Percentiles rank a stretch among this genome's conserved stretches.
phyloP scores from a whole-genome alignment of 2,329 filamentous ascomycete species.

The Paraphoma sp. region DNA sequence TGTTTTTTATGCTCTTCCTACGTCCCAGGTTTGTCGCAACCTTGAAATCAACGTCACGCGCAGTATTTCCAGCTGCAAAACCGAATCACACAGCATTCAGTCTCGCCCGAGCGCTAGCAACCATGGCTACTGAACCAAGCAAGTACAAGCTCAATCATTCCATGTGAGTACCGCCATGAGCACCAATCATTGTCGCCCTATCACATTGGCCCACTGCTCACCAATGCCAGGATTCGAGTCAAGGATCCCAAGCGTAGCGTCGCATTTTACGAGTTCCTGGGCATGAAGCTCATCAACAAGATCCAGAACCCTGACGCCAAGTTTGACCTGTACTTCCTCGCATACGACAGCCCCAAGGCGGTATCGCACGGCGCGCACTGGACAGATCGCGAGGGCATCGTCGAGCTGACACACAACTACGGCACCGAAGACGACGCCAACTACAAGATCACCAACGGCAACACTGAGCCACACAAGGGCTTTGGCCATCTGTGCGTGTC shows the following conservation, averaged over 20 bases:
- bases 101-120: slow-evolving; percentile 48
- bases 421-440: slow-evolving; percentile 85
- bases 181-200: slow-evolving; percentile 1
- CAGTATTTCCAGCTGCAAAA: slow-evolving; percentile 12
- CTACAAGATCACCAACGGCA: slow-evolving; percentile 86
- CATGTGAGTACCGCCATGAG: slow-evolving; percentile 47
- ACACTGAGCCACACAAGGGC: slow-evolving; percentile 86
- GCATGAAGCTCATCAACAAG: slow-evolving; percentile 83
- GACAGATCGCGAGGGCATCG: slow-evolving; percentile 83
- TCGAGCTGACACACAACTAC: slow-evolving; percentile 86
- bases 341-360: slow-evolving; percentile 79
- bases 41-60: slow-evolving; percentile 8
- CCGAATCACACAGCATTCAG: slow-evolving; percentile 13
- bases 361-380: slow-evolving; percentile 76
- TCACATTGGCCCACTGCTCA: slow-evolving; percentile 15
- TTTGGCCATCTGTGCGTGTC: slow-evolving; percentile 84
- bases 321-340: slow-evolving; percentile 95
- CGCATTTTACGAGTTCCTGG: slow-evolving; percentile 93
- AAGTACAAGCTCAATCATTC: slow-evolving; percentile 71
- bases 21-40: slow-evolving; percentile 16
- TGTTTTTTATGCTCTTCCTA: slow-evolving; percentile 29
- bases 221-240: slow-evolving; percentile 66
- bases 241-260: slow-evolving; percentile 87
- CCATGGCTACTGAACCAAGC: slow-evolving; percentile 63
- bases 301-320: slow-evolving; percentile 84